These are phyloP conservation scores for Claviceps citrina DNA, from an alignment of 2,329 filamentous ascomycete genomes.

Conservation along the genomic window DNA sequence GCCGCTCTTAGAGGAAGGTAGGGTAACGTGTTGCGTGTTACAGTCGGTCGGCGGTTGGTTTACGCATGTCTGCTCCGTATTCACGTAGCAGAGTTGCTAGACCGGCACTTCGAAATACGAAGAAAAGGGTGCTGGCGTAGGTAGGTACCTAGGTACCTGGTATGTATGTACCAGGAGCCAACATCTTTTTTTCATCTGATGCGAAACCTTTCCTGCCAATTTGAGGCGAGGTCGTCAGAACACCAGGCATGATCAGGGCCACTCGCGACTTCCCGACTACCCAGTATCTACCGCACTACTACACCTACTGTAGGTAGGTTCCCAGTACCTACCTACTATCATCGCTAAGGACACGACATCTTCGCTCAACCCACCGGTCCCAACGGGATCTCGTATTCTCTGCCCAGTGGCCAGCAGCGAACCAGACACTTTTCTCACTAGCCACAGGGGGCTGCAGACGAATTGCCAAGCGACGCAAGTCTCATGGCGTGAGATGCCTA, in stretches of 20 bases:
- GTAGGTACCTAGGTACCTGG: background rate
- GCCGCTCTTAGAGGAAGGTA: too few species aligned
- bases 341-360: background rate
- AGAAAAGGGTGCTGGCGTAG: background rate
- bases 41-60: background rate
- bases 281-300: too few species aligned
- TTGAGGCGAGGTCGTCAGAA: background rate
- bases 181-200: background rate
- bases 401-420: background rate
- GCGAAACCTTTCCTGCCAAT: background rate
- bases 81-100: background rate
- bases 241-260: background rate
- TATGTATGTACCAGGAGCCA: background rate
- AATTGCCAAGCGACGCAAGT: background rate
- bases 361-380: background rate
- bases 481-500: background rate
- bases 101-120: background rate
- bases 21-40: background rate
- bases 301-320: too few species aligned
- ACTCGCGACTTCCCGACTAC: slow-evolving; percentile 1
- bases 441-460: slow-evolving; percentile 1
- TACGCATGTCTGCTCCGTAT: background rate
- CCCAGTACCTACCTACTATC: too few species aligned
- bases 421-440: background rate
- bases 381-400: slow-evolving; percentile 6